Evolutionary conservation across 2,329 filamentous ascomycete genomes (phyloP).

Genomic region (Xylaria sp.): DNA sequence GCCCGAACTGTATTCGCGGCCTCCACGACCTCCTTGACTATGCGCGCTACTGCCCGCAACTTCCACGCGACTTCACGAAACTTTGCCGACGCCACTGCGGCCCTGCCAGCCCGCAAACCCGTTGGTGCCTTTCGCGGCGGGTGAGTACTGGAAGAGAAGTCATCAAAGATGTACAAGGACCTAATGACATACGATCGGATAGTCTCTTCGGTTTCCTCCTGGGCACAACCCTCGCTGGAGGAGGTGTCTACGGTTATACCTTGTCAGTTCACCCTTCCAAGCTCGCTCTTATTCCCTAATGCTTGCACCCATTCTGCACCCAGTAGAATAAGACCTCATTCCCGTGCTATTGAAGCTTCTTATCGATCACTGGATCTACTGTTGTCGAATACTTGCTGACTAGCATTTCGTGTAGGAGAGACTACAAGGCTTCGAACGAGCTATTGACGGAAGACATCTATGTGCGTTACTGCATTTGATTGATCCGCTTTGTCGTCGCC

Average conservation of each 20-base stretch:
- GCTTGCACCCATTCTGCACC: background rate
- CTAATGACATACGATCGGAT: background rate
- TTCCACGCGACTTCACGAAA: conserved; percentile 58
- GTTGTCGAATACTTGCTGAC: conserved; percentile 27
- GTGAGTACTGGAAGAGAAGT: conserved; percentile 47
- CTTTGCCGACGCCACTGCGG: conserved; percentile 50
- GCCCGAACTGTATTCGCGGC: conserved; percentile 46
- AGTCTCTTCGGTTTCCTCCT: conserved; percentile 93
- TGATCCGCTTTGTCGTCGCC: conserved; percentile 33
- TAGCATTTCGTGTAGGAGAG: conserved; percentile 54
- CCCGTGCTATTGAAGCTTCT: background rate
- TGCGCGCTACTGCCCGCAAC: conserved; percentile 43
- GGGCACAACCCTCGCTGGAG: conserved; percentile 79
- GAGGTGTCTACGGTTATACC: conserved; percentile 88
- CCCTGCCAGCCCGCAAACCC: conserved; percentile 62
- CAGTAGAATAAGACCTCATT: background rate
- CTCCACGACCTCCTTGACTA: conserved; percentile 27
- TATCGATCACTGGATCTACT: background rate
- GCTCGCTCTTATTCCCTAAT: background rate
- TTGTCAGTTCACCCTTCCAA: conserved; percentile 50
- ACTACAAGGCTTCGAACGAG: conserved; percentile 94
- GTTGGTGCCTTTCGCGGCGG: conserved; percentile 67
- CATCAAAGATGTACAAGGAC: background rate
- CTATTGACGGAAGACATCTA: conserved; percentile 94
- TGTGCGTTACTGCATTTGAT: conserved; percentile 67